Percentiles rank a stretch among this genome's conserved stretches.
Evolutionary conservation across 2,329 filamentous ascomycete species (phyloP).

Genomic region (Talaromyces albobiverticillius): DNA sequence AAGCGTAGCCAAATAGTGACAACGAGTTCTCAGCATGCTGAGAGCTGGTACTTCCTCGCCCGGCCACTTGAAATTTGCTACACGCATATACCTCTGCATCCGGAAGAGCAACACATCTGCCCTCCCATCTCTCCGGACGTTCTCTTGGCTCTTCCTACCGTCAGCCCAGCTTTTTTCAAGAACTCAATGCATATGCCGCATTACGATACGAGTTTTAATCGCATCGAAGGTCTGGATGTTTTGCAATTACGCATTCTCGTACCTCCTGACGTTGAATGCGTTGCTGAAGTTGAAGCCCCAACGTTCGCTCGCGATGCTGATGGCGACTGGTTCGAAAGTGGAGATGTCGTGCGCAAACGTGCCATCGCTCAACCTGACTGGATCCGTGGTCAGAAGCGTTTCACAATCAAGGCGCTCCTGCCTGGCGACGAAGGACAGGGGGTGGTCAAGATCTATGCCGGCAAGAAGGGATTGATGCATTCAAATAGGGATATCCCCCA

Average conservation of each 20-base stretch:
- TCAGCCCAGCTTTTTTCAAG: slow-evolving; percentile 84
- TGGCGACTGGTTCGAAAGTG: slow-evolving; percentile 90
- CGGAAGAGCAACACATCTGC: slow-evolving; percentile 88
- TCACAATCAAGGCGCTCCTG: slow-evolving; percentile 87
- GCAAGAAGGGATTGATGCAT: slow-evolving; percentile 94
- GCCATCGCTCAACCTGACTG: slow-evolving; percentile 90
- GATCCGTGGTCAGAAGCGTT: slow-evolving; percentile 81
- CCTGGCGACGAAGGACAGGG: slow-evolving; percentile 90
- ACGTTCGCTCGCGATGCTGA: slow-evolving; percentile 78
- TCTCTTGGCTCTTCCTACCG: slow-evolving; percentile 78
- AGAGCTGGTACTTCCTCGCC: slow-evolving; percentile 91
- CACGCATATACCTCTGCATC: slow-evolving; percentile 86
- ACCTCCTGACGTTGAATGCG: slow-evolving; percentile 83
- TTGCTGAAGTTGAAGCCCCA: slow-evolving; percentile 86
- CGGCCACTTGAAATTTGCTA: slow-evolving; percentile 88
- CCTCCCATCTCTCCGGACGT: slow-evolving; percentile 83
- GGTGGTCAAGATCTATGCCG: slow-evolving; percentile 85
- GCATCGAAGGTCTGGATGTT: slow-evolving; percentile 90
- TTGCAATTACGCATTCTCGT: slow-evolving; percentile 85
- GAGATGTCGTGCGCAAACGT: slow-evolving; percentile 79
- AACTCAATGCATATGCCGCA: slow-evolving; percentile 75
- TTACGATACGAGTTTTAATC: slow-evolving; percentile 82
- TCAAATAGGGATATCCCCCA: slow-evolving; percentile 96
- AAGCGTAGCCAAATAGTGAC: slow-evolving; percentile 74
- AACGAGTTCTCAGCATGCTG: slow-evolving; percentile 65